Evolutionary conservation across 1,284 basidiomycete species (phyloP).

Genomic region (Caloboletus firmus): DNA sequence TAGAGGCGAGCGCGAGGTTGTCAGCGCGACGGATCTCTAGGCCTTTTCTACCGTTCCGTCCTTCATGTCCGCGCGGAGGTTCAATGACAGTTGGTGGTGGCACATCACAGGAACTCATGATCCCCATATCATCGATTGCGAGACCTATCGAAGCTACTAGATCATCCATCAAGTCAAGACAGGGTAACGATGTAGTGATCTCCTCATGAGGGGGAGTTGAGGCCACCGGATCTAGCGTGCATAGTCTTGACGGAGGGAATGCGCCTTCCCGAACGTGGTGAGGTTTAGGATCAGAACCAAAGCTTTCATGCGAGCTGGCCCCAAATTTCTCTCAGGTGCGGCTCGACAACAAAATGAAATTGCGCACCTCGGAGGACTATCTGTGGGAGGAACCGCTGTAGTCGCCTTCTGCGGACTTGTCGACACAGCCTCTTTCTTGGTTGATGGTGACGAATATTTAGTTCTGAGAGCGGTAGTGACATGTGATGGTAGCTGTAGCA

Average conservation of each 20-base stretch:
- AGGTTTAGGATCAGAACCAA: conserved; percentile 28
- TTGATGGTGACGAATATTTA: conserved; percentile 14
- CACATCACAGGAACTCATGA: conserved; percentile 31
- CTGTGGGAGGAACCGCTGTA: conserved; percentile 2
- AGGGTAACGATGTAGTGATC: conserved; percentile 19
- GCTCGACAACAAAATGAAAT: background rate
- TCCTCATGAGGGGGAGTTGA: conserved; percentile 18
- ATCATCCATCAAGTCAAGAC: conserved; percentile 35
- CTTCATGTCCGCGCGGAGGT: conserved; percentile 37
- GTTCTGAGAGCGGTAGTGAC: conserved; percentile 47
- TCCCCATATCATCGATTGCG: conserved; percentile 40
- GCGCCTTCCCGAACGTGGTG: conserved; percentile 67
- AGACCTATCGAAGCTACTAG: conserved; percentile 37
- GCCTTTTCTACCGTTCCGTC: conserved; percentile 22
- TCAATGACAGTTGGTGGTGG: conserved; percentile 43
- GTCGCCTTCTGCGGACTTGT: conserved; percentile 5
- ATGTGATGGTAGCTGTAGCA: conserved; percentile 55
- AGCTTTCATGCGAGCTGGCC: conserved; percentile 22
- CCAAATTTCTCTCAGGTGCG: conserved; percentile 1
- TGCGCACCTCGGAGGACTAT: conserved; percentile 26
- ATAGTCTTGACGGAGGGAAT: conserved; percentile 52
- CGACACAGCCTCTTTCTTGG: conserved; percentile 5
- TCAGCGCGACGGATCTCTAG: conserved; percentile 36
- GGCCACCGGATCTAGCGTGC: conserved; percentile 34
- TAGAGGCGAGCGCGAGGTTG: conserved; percentile 8